Evolutionary conservation across 768 basidiomycete genomes (phyloP), one percentile per base, ranked within the genome.

Genomic region (Suillus placidus): DNA sequence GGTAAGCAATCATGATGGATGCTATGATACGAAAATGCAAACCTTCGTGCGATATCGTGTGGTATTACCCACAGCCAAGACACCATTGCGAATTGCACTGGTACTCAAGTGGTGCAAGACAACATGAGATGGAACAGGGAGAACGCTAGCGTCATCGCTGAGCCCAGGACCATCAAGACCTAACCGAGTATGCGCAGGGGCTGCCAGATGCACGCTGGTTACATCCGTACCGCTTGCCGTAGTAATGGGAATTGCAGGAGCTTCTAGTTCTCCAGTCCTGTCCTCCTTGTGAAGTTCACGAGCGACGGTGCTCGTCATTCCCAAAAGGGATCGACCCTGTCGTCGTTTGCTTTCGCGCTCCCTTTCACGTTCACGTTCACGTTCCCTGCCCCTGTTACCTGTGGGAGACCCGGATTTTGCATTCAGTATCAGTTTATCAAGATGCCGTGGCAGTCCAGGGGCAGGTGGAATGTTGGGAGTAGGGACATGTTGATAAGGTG

Each of bases 401-500:
- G 66, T 77, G 69, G 69, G 83, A 72, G 71, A 74, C 43, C 69
- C 77, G 38, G 57, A 76, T 70, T 70, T 78, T 12, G 76, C 74
- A 65, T 99, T 99, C 67, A 99, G 79, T 65, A 98, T 97, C 58
- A 97, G 88, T 72, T 95, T 95, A 73, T 99, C 96, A 49, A 99
- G 81, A 72, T 98, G 94, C 1, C 95, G 81, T 0, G 97, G 97
- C 52, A 99, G 83, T 2, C 84, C 81, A 1, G 97, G 95, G 2
- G 97, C 95, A 26, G 90, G 89, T 2, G 95, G 95, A 66, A 96
- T 91, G 69, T 88, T 87, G 20, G 94, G 92, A 2, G 89, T 86
- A 13, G 90, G 87, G 38, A 82, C 80, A 34, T 72, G 71, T 62
- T 75, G 74, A 40, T 66, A 82, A 77, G 70, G 84, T 81, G 68